Percentiles rank a stretch among this genome's conserved stretches.
These are phyloP conservation scores for Orbilia javanica DNA, from an alignment of 2,329 filamentous ascomycete genomes.

Conservation along the genomic window DNA sequence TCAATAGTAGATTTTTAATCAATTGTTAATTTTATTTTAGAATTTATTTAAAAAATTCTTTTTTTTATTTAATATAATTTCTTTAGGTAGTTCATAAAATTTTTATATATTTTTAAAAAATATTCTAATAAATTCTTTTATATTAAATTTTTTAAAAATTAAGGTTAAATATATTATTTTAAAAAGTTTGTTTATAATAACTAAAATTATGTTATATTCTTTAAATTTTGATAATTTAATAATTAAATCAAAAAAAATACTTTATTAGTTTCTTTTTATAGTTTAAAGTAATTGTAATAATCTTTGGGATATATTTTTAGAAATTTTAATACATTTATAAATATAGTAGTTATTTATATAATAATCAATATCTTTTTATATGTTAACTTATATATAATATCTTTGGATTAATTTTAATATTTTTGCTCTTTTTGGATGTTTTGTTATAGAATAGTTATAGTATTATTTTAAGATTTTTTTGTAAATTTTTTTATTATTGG, in stretches of 20 bases:
- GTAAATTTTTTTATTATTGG: slow-evolving; percentile 12
- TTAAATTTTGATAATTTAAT: slow-evolving; percentile 6
- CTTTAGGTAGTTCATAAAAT: background rate
- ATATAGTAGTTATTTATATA: slow-evolving; percentile 9
- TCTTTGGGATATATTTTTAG: background rate
- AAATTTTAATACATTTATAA: background rate
- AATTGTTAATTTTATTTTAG: slow-evolving; percentile 9
- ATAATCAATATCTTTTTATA: background rate
- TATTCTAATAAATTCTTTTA: background rate
- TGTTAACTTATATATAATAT: background rate
- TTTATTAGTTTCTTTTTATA: background rate
- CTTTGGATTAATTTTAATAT: slow-evolving; percentile 11
- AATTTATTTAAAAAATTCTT: slow-evolving; percentile 8
- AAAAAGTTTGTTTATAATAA: slow-evolving; percentile 1
- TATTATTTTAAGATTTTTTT: slow-evolving; percentile 19
- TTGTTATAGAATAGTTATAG: slow-evolving; percentile 2
- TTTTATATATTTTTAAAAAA: slow-evolving; percentile 4
- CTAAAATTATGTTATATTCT: background rate
- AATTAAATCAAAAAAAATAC: slow-evolving; percentile 5
- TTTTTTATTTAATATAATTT: background rate
- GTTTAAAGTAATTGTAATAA: slow-evolving; percentile 9
- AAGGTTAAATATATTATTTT: slow-evolving; percentile 7
- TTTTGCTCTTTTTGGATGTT: background rate
- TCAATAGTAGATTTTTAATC: slow-evolving; percentile 1
- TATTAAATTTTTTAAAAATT: background rate